These are phyloP conservation scores for Scedosporium aurantiacum DNA, from an alignment of 2,329 filamentous ascomycete genomes.

Conservation along the genomic window DNA sequence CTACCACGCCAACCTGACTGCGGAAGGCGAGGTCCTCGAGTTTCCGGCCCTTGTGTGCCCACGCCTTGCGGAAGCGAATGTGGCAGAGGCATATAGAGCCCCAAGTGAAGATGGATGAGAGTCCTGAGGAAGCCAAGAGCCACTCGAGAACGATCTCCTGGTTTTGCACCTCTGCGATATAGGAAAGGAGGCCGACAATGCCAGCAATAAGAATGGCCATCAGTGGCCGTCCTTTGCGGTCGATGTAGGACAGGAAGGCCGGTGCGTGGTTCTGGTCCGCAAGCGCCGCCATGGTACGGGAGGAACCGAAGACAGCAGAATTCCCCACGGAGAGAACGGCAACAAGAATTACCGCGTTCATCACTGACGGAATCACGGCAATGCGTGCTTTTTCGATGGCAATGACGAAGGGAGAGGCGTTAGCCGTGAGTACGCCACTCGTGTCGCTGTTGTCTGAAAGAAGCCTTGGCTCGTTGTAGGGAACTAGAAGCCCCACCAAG, in stretches of 20 bases:
- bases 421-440: constrained; percentile 48
- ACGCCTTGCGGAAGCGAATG: constrained; percentile 81
- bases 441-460: constrained; percentile 33
- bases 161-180: constrained; percentile 50
- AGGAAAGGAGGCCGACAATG: constrained; percentile 61
- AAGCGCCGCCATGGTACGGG: constrained; percentile 77
- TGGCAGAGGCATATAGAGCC: constrained; percentile 79
- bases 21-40: constrained; percentile 70
- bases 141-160: constrained; percentile 58
- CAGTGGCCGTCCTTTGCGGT: constrained; percentile 69
- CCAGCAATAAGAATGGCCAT: constrained; percentile 60
- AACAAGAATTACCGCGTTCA: constrained; percentile 92
- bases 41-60: constrained; percentile 57
- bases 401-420: constrained; percentile 85
- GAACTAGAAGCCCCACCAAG: constrained; percentile 73
- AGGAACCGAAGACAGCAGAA: constrained; percentile 83
- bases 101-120: constrained; percentile 69
- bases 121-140: constrained; percentile 62
- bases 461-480: constrained; percentile 55
- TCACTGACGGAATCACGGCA: constrained; percentile 67
- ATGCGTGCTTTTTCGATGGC: constrained; percentile 81
- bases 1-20: constrained; percentile 66
- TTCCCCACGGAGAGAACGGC: constrained; percentile 87
- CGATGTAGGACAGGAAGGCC: constrained; percentile 65
- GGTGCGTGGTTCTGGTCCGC: constrained; percentile 82